Base-by-base conservation (phyloP, 331 rosid species). In the Arachis monticola region DNA sequence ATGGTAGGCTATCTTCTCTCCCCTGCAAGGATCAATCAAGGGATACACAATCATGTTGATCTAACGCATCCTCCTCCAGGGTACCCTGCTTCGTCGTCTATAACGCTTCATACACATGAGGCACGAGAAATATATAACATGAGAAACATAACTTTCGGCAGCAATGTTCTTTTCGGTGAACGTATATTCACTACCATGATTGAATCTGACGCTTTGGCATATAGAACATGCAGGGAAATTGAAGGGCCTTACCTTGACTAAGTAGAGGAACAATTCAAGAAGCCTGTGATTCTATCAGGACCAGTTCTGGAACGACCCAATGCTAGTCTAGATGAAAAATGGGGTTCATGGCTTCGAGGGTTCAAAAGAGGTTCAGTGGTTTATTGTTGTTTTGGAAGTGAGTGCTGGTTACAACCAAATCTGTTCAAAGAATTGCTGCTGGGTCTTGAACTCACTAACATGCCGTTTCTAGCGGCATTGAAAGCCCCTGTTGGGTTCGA, bases 351-450 rank as follows among this genome's bases (percentile, higher is more conserved):
- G 84, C 74, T 85, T 2, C 72, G 68, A n/a, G 63, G 65, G 1
- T 86, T 83, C 73, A 56, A 79, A 3, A 0, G 32, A 5, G 74
- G 67, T 0, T 75, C 92, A 2, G 82, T 87, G 7, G 61, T 85
- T 14, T 87, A 80, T 57, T 83, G 96, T 53, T 77, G 89, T 3
- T 77, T 89, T 56, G 96, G 90, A 69, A 85, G 85, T 64, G 90
- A 89, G 35, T 64, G 83, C 63, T 74, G 11, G 27, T 65, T 89
- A 41, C 52, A 38, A 8, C 64, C 71, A 62, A 31, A 78, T 3
- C 81, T 60, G 5, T 84, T 89, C 50, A 76, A 76, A 22, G 88
- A 89, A 59, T 22, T 85, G 63, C 2, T 84, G 42, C 69, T 81
- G 41, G 94, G 94, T 42, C 82, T 89, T n/a, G 94, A 89, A 75